Evolutionary conservation across 2,329 filamentous ascomycete species (phyloP), one percentile per base, ranked within the genome.

Genomic region (Trichoderma sp.): DNA sequence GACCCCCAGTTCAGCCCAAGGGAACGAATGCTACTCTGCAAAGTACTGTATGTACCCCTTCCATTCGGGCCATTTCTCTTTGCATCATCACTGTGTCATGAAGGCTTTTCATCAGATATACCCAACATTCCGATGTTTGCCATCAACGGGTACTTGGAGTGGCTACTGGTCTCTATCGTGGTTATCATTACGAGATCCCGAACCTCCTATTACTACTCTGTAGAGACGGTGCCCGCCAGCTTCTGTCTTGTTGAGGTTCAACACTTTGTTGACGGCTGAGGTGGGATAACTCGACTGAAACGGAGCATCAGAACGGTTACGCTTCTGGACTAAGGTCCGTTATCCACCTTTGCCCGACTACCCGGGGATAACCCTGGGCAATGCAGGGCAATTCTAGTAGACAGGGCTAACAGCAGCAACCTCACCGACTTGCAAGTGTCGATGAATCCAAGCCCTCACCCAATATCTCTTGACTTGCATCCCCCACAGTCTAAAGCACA

Each of bases 311-410:
- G 17, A 64, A 53, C 50, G 32, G 48, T 25, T 39, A 37, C 59
- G 3, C n/a, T 37, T 37, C 22, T 32, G 37, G 29, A 56, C 15
- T n/a, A 12, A 64, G 37, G n/a, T 48, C 37, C 50, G 52, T 42
- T 64, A 45, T 25, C 52, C 52, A 64, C 37, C 35, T 64, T 64
- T 64, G 61, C 61, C 50, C 61, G 37, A 42, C 35, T 48, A n/a
- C 35, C 50, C 37, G 50, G 35, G 13, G 8, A 56, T 57, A 48
- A 54, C 61, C 52, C 61, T 64, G 22, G 61, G 25, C 50, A 12
- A 56, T 37, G 35, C 52, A 56, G 27, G 37, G 50, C n/a, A 65
- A 35, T 25, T 65, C 42, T 27, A 29, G 17, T 15, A 17, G 37
- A 65, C 63, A 57, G 63, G 61, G 50, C 37, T 45, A n/a, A 48